These are phyloP conservation scores for Trichoderma sp. DNA, from an alignment of 2,329 filamentous ascomycete genomes.

Conservation along the genomic window DNA sequence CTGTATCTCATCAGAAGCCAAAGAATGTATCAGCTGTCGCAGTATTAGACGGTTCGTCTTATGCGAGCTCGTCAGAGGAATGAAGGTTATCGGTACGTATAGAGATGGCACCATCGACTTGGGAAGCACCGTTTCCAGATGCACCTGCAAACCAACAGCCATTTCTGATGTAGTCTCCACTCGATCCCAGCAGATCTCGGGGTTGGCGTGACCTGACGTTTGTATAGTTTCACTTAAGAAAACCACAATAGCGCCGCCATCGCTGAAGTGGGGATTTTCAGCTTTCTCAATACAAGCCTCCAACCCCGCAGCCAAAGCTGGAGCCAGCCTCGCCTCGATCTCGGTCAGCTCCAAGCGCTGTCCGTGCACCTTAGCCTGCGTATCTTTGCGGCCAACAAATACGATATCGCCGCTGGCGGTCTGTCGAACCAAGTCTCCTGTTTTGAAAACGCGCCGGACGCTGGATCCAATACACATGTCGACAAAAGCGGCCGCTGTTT, in stretches of 20 bases:
- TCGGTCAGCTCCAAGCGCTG: slow-evolving; percentile 52
- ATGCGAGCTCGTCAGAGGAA: slow-evolving; percentile 1
- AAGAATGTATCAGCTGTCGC: background rate
- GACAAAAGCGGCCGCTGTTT: background rate
- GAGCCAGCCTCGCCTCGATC: slow-evolving; percentile 26
- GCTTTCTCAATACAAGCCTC: slow-evolving; percentile 9
- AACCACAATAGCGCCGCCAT: background rate
- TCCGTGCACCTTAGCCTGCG: slow-evolving; percentile 50
- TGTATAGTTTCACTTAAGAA: background rate
- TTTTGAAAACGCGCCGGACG: slow-evolving; percentile 29
- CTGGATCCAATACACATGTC: background rate
- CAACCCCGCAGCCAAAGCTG: background rate
- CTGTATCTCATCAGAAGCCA: background rate
- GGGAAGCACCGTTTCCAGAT: background rate
- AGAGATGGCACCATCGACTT: slow-evolving; percentile 8
- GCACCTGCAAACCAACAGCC: background rate
- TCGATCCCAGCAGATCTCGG: background rate
- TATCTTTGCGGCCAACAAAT: slow-evolving; percentile 36
- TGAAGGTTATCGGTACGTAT: slow-evolving; percentile 3
- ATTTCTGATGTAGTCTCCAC: background rate
- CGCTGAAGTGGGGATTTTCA: background rate
- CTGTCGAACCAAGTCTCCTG: slow-evolving; percentile 39
- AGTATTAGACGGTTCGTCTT: background rate
- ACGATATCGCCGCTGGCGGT: slow-evolving; percentile 34
- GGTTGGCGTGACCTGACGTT: background rate